Evolutionary conservation across 2,329 filamentous ascomycete genomes (phyloP).

Genomic region (Xylariomycetidae sp.): DNA sequence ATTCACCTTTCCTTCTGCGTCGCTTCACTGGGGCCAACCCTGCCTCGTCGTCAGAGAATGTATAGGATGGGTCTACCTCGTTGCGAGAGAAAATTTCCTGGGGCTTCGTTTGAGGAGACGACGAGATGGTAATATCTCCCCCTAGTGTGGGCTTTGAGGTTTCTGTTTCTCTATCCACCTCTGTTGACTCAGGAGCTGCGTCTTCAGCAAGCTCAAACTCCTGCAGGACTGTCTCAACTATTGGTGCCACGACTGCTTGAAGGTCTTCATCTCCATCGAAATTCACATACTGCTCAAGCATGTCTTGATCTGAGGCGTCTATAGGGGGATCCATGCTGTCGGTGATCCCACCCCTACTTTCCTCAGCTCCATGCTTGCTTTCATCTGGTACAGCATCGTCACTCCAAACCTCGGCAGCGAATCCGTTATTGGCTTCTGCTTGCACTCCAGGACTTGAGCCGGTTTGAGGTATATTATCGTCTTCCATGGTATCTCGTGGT

Average conservation of each 20-base stretch:
- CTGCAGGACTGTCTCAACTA: too few species aligned
- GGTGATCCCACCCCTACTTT: background rate
- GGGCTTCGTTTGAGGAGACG: background rate
- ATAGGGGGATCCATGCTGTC: too few species aligned
- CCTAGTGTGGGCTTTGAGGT: background rate
- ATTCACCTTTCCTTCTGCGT: background rate
- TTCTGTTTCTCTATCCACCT: too few species aligned
- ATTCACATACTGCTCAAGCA: too few species aligned
- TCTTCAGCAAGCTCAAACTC: too few species aligned
- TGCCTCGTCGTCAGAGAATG: slow-evolving; percentile 4
- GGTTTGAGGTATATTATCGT: too few species aligned
- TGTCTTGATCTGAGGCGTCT: too few species aligned
- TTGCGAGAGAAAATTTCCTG: slow-evolving; percentile 5
- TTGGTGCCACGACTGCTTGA: background rate
- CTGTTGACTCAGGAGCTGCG: too few species aligned
- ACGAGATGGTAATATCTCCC: background rate
- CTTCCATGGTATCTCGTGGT: slow-evolving; percentile 1
- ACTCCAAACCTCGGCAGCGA: background rate
- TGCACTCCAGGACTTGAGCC: background rate
- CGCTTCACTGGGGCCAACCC: background rate
- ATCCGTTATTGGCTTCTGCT: background rate
- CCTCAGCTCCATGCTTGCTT: background rate
- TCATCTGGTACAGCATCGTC: background rate
- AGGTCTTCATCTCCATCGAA: background rate
- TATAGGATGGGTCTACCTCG: slow-evolving; percentile 1